Evolutionary conservation across 108 stramenopile species (phyloP), one percentile per base, ranked within the genome.

Genomic region (Tribonema minus): DNA sequence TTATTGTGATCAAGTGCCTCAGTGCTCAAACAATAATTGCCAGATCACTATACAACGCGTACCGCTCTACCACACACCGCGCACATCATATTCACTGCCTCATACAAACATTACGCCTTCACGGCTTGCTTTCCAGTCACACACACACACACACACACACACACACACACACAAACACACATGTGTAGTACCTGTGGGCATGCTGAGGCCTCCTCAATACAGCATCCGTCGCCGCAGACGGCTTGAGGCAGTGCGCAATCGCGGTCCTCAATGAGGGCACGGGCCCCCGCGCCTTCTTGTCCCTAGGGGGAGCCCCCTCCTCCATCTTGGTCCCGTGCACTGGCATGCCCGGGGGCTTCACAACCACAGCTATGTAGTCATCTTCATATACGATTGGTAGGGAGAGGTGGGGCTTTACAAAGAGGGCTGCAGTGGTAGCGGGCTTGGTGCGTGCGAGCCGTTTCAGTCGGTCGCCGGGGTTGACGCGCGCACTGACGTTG

Each of bases 361-460:
- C 20, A 54, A 76, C 32, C 23, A 76, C 33, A 29, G 75, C 75
- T 0, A 76, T 58, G 65, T 62, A 76, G 65, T 76, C 75, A 32
- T 76, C 75, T 37, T 76, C 75, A 54, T 54, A 54, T 15, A 15
- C 46, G 20, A 54, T 54, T 54, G 46, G 9, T 9, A 54, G 20
- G 15, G 46, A 54, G 20, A 9, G 46, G 9, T 15, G 46, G 20
- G 46, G 46, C 46, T 54, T 54, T 20, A 54, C 46, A n/a, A n/a
- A n/a, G 46, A 9, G 46, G 46, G 9, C 46, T 54, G 20, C 46
- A 54, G 46, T 54, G 46, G 46, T 54, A 54, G 46, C 46, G 20
- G 9, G 15, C 46, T 54, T 54, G 46, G 15, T 20, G 20, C 20
- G 9, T 54, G n/a, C n/a, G n/a, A n/a, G n/a, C n/a, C n/a, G n/a